Evolutionary conservation across 192 early-diverging fungal species (phyloP).

Genomic region (Podila minutissima): DNA sequence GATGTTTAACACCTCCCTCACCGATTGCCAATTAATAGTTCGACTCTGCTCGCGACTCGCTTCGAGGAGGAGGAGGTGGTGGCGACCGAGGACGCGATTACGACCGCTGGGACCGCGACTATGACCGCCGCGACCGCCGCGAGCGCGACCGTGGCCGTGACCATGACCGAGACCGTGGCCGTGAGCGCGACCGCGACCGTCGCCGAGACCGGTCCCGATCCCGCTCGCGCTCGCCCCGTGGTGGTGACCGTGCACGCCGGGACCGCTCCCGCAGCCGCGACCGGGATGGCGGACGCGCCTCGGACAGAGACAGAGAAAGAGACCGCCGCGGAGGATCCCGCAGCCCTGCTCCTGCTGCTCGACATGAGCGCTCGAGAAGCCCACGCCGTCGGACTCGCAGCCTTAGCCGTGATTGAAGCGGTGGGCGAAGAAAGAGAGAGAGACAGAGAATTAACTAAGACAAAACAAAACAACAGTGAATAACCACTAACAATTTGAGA

Average conservation of each 20-base stretch:
- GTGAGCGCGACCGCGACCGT: constrained; percentile 54
- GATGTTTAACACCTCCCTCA: constrained; percentile 6
- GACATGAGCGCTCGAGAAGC: constrained; percentile 14
- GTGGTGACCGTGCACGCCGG: constrained; percentile 10
- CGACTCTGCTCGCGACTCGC: constrained; percentile 34
- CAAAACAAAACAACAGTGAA: background rate
- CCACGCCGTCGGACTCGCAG: constrained; percentile 24
- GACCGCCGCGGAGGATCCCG: constrained; percentile 53
- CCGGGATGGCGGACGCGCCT: constrained; percentile 34
- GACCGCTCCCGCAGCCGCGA: constrained; percentile 57
- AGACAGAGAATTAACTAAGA: background rate
- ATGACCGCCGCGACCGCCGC: constrained; percentile 46
- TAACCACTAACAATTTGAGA: background rate
- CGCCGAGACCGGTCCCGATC: constrained; percentile 58
- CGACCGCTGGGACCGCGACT: constrained; percentile 23
- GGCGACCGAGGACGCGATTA: constrained; percentile 25
- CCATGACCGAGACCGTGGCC: constrained; percentile 33
- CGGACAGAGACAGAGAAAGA: constrained; percentile 19
- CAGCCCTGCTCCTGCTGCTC: constrained; percentile 18
- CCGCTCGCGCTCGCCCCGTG: constrained; percentile 61
- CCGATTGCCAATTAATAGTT: constrained; percentile 6
- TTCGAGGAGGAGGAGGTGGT: constrained; percentile 55
- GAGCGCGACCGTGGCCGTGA: constrained; percentile 29
- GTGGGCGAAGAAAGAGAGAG: background rate
- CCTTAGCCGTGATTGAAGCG: constrained; percentile 31